Conservation (phyloP, 257 asterid genomes). For the Thymus mandschuricus region DNA sequence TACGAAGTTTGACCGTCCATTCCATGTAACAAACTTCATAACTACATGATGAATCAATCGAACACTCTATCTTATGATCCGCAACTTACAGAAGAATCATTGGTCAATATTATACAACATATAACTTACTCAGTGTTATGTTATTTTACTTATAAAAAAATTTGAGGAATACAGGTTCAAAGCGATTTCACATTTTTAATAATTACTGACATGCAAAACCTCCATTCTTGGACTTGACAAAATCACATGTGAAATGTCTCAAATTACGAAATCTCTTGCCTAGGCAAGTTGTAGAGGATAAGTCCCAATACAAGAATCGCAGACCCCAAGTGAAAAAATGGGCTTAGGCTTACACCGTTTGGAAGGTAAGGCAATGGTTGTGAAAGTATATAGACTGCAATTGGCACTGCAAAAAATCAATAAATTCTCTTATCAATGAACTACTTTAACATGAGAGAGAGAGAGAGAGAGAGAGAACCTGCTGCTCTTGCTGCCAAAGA, state of each 20-base stretch:
- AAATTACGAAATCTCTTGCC: not conserved
- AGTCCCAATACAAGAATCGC: conserved; percentile 64
- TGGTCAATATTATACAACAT: too few relatives aligned
- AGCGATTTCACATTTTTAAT: too few relatives aligned
- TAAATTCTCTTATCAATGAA: conserved; percentile 7
- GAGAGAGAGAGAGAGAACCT: conserved; percentile 43
- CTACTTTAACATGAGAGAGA: not conserved
- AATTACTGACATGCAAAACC: too few relatives aligned
- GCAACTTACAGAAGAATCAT: too few relatives aligned
- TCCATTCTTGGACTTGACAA: too few relatives aligned
- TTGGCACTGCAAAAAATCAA: conserved; percentile 56
- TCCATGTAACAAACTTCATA: too few relatives aligned
- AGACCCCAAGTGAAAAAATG: conserved; percentile 64
- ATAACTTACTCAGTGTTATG: too few relatives aligned
- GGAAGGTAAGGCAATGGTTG: conserved; percentile 81
- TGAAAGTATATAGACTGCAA: conserved; percentile 67
- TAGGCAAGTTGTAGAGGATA: conserved; percentile 59
- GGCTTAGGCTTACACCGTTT: conserved; percentile 63
- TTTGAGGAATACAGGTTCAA: too few relatives aligned
- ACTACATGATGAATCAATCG: too few relatives aligned
- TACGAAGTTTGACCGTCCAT: too few relatives aligned
- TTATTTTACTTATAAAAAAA: too few relatives aligned
- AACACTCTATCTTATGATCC: too few relatives aligned
- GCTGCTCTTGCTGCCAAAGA: conserved; percentile 69
- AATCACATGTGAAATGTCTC: not conserved